A percentile compares a stretch with the other conserved stretches of the same genome.
Conservation (phyloP, 768 basidiomycete genomes). For the Auricularia sp. region DNA sequence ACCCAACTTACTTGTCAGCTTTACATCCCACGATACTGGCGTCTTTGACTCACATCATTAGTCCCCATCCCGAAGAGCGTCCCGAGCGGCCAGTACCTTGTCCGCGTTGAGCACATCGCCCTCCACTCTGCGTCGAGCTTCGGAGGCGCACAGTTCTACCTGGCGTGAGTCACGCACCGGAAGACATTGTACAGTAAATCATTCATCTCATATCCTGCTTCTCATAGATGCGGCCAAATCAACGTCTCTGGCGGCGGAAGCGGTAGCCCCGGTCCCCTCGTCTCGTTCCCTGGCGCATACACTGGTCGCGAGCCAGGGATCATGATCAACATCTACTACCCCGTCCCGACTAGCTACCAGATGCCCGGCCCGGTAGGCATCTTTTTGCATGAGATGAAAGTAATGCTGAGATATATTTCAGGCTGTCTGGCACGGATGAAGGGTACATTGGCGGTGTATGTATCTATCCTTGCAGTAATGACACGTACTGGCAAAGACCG, state of each 20-base stretch:
- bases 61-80: constrained; percentile 7
- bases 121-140: not conserved
- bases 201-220: no score
- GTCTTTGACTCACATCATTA: not conserved
- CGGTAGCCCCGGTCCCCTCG: constrained; percentile 4
- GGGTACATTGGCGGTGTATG: no score
- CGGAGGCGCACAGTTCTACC: constrained; percentile 35
- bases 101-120: constrained; percentile 7
- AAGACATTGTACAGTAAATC: no score
- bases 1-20: not conserved
- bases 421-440: no score
- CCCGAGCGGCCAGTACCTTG: constrained; percentile 7
- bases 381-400: no score
- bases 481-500: no score
- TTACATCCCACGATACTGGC: not conserved
- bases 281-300: constrained; percentile 5
- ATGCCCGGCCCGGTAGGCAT: constrained; percentile 1
- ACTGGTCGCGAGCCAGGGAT: not conserved
- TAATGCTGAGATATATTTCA: no score
- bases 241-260: constrained; percentile 3
- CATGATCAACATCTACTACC: constrained; percentile 1
- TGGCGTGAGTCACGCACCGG: constrained; percentile 1
- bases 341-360: constrained; percentile 4
- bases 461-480: no score
- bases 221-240: constrained; percentile 3